Conservation (phyloP, 2,329 filamentous ascomycete species). For the Huntiella bhutanensis region DNA sequence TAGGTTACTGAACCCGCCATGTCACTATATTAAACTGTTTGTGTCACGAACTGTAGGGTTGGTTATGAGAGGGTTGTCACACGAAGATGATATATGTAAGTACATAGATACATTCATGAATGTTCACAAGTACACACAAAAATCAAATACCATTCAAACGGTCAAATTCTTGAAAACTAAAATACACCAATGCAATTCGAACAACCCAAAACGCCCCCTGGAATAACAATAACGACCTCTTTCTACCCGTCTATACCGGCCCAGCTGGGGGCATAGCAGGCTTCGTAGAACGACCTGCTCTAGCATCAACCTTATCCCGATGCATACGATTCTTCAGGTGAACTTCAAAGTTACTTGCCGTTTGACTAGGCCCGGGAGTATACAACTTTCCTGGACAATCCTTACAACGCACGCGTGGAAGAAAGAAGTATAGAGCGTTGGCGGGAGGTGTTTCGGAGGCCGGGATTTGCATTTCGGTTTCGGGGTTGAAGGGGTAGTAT, state of each 20-base stretch:
- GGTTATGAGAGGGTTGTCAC: too few relatives aligned
- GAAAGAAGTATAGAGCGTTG: slow-evolving; percentile 59
- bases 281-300: slow-evolving; percentile 16
- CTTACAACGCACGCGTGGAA: slow-evolving; percentile 76
- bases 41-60: too few relatives aligned
- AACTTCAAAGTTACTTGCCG: slow-evolving; percentile 79
- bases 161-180: too few relatives aligned
- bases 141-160: too few relatives aligned
- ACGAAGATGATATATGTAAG: too few relatives aligned
- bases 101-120: too few relatives aligned
- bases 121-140: too few relatives aligned
- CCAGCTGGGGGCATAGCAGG: not conserved
- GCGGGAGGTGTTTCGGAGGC: slow-evolving; percentile 33
- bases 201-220: too few relatives aligned
- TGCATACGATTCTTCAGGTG: slow-evolving; percentile 77
- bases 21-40: too few relatives aligned
- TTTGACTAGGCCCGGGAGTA: slow-evolving; percentile 68
- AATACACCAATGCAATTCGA: too few relatives aligned
- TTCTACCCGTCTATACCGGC: not conserved
- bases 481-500: slow-evolving; percentile 59
- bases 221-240: not conserved
- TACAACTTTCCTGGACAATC: slow-evolving; percentile 92
- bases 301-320: slow-evolving; percentile 41
- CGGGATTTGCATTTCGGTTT: slow-evolving; percentile 46
- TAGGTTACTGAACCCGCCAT: too few relatives aligned